These are phyloP conservation scores for Lactarius sp. DNA, from an alignment of 768 basidiomycete species.

Conservation along the genomic window DNA sequence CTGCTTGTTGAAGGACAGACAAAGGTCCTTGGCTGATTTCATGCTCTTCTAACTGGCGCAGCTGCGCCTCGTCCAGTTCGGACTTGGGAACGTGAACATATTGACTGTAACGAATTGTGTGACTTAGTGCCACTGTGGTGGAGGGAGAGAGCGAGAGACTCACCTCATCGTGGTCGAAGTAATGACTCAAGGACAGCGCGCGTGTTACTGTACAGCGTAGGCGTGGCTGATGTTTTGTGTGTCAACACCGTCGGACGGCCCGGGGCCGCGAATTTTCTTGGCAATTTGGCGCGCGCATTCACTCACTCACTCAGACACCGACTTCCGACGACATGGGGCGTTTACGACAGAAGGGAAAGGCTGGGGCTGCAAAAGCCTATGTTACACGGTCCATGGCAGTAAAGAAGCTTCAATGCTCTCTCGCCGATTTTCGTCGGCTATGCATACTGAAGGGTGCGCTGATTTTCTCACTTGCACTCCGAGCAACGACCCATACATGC, in stretches of 20 bases:
- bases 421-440: slow-evolving; percentile 92
- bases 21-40: slow-evolving; percentile 98
- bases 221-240: slow-evolving; percentile 3
- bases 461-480: background rate
- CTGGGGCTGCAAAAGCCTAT: slow-evolving; percentile 88
- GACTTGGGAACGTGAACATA: slow-evolving; percentile 96
- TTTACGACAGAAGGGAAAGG: slow-evolving; percentile 77
- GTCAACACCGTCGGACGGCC: background rate
- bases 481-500: slow-evolving; percentile 3
- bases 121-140: background rate
- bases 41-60: slow-evolving; percentile 94
- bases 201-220: background rate
- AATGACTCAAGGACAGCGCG: background rate
- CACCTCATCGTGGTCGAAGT: slow-evolving; percentile 24
- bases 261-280: slow-evolving; percentile 4
- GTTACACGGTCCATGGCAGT: slow-evolving; percentile 86
- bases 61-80: slow-evolving; percentile 94
- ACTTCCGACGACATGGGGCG: slow-evolving; percentile 54
- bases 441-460: slow-evolving; percentile 92
- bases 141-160: background rate
- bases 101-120: slow-evolving; percentile 55
- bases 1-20: slow-evolving; percentile 94
- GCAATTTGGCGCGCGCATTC: background rate
- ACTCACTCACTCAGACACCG: background rate
- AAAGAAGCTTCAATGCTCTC: slow-evolving; percentile 93